A percentile compares a stretch with the other conserved stretches of the same genome.
Conservation (phyloP, 1,284 basidiomycete genomes). For the Cerioporus squamosus region DNA sequence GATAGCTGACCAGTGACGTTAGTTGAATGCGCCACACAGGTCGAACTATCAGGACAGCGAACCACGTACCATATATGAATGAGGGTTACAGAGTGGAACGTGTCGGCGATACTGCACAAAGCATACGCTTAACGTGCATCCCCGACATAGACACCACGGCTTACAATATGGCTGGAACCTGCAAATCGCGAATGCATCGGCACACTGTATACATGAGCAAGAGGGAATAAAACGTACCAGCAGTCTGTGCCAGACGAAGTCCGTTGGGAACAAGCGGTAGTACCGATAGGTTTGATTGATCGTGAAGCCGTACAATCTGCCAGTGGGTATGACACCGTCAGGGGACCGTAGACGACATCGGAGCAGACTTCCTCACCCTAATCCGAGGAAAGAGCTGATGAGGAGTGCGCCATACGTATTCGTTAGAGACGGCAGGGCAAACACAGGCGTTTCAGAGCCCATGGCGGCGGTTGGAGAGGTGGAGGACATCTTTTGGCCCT, state of each 20-base stretch:
- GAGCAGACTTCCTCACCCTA: too few species aligned
- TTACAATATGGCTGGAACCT: too few species aligned
- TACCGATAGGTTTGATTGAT: slow-evolving; percentile 8
- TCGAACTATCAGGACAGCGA: not conserved
- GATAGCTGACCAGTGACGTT: not conserved
- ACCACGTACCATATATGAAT: not conserved
- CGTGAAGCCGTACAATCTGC: not conserved
- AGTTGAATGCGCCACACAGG: not conserved
- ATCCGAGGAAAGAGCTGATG: not conserved
- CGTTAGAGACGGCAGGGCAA: not conserved
- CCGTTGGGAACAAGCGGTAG: not conserved
- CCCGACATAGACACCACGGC: too few species aligned
- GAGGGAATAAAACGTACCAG: too few species aligned
- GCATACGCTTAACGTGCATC: too few species aligned
- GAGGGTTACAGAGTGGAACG: not conserved
- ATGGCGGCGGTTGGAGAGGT: too few species aligned
- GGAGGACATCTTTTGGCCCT: too few species aligned
- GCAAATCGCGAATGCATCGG: too few species aligned
- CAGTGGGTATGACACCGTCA: not conserved
- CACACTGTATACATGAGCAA: too few species aligned
- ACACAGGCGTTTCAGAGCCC: too few species aligned
- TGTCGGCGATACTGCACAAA: not conserved
- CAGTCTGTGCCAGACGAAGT: too few species aligned
- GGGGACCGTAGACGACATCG: too few species aligned
- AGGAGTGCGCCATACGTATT: slow-evolving; percentile 9